These are phyloP conservation scores for Syzygium syzygioides DNA, from an alignment of 441 rosid species.

Conservation along the genomic window DNA sequence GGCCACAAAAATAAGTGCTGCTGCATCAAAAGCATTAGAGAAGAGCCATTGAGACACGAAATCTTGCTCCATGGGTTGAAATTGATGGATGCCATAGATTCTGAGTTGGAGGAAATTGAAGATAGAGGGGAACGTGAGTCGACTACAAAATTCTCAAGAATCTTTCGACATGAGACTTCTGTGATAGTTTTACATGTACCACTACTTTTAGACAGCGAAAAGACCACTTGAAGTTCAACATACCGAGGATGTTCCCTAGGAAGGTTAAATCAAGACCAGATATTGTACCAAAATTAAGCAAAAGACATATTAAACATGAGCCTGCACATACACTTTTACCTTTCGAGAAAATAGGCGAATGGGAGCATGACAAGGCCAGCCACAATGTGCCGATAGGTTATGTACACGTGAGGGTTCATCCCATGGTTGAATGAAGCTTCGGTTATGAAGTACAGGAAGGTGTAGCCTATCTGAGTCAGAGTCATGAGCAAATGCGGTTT, in stretches of 20 bases:
- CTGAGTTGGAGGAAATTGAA: not conserved
- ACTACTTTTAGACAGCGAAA: not conserved
- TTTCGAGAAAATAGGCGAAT: slow-evolving; percentile 58
- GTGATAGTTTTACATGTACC: not conserved
- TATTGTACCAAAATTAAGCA: not conserved
- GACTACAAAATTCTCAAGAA: not conserved
- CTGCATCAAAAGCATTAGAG: not conserved
- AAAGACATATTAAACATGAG: not conserved
- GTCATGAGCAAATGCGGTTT: slow-evolving; percentile 57
- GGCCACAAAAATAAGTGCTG: not conserved
- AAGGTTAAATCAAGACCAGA: not conserved
- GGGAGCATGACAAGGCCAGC: slow-evolving; percentile 41
- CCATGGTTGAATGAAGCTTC: slow-evolving; percentile 65
- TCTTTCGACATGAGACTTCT: not conserved
- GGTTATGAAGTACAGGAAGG: slow-evolving; percentile 48
- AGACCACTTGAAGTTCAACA: not conserved
- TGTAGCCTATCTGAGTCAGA: slow-evolving; percentile 39
- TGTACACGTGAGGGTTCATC: slow-evolving; percentile 60
- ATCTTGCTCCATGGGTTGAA: not conserved
- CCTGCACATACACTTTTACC: slow-evolving; percentile 20
- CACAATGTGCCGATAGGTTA: slow-evolving; percentile 56
- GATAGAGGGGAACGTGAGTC: not conserved
- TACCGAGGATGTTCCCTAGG: not conserved
- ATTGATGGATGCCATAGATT: not conserved
- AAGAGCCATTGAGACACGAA: not conserved